A percentile compares a stretch with the other conserved stretches of the same genome.
Evolutionary conservation across 805 yeast genomes (phyloP).

Genomic region (Tetrapisispora nanseiensis): DNA sequence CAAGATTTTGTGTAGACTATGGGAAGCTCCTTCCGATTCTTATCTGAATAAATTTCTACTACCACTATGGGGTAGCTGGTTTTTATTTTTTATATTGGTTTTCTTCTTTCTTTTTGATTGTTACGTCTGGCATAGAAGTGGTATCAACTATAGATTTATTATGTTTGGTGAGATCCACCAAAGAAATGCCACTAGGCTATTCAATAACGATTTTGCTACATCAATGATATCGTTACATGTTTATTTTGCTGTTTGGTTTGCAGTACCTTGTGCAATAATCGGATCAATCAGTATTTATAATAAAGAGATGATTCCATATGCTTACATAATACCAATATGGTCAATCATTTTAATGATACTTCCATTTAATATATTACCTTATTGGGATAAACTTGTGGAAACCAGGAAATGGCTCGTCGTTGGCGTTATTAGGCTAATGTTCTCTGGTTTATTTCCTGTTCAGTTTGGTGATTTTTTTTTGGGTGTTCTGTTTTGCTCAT

Average conservation of each 20-base stretch:
- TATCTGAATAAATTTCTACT: conserved; percentile 36
- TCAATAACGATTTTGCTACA: conserved; percentile 30
- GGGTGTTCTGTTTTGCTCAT: conserved; percentile 83
- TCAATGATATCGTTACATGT: conserved; percentile 36
- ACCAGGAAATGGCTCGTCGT: conserved; percentile 71
- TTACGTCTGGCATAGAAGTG: conserved; percentile 58
- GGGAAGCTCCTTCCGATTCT: neutral
- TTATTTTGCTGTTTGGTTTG: conserved; percentile 51
- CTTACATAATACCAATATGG: conserved; percentile 34
- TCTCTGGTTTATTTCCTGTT: conserved; percentile 86
- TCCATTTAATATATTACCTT: conserved; percentile 19
- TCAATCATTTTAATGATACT: conserved; percentile 10
- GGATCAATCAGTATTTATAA: conserved; percentile 68
- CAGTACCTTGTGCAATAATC: conserved; percentile 48
- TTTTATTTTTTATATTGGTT: conserved; percentile 48
- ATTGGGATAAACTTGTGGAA: conserved; percentile 32
- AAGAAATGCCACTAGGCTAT: conserved; percentile 36
- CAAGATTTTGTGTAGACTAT: neutral
- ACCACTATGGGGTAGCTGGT: conserved; percentile 91
- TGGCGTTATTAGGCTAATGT: conserved; percentile 58
- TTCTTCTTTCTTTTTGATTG: conserved; percentile 61
- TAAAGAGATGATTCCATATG: conserved; percentile 68
- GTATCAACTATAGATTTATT: conserved; percentile 84
- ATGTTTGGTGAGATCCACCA: conserved; percentile 68
- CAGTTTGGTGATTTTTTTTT: conserved; percentile 89